Conservation (phyloP, 148 eudicot genomes). For the Selenicereus undatus region DNA sequence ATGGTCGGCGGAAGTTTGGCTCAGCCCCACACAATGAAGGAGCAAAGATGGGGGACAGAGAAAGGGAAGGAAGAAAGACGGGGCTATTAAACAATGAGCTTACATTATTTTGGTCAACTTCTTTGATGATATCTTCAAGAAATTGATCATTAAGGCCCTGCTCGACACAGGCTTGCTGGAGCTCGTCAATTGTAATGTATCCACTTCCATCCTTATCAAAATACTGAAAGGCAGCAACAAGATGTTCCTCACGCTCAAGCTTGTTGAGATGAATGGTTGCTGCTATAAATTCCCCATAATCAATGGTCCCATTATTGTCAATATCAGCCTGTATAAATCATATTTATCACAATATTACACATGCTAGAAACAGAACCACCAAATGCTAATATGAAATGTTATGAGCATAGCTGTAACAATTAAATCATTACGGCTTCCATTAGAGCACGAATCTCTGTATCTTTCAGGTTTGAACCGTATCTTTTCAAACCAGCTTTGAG, state of each 20-base stretch:
- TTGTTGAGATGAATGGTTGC: constrained; percentile 90
- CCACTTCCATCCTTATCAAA: constrained; percentile 98
- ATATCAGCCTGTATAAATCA: constrained; percentile 73
- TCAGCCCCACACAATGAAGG: no score
- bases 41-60: no score
- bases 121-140: constrained; percentile 78
- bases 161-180: constrained; percentile 78
- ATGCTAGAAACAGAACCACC: not conserved
- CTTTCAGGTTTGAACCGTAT: constrained; percentile 95
- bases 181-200: constrained; percentile 87
- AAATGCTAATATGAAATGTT: not conserved
- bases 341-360: constrained; percentile 20
- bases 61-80: not conserved
- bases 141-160: constrained; percentile 69
- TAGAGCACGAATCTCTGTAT: constrained; percentile 87
- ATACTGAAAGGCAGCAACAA: constrained; percentile 84
- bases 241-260: constrained; percentile 91
- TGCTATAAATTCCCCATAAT: constrained; percentile 91
- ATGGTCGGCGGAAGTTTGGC: no score
- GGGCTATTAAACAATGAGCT: constrained; percentile 17
- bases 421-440: constrained; percentile 80
- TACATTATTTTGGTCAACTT: constrained; percentile 90
- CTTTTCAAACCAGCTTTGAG: constrained; percentile 90
- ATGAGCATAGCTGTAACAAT: not conserved
- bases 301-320: constrained; percentile 89